phyloP scores from a whole-genome alignment of 345 rosid genomes.

The Luvunga scandens region DNA sequence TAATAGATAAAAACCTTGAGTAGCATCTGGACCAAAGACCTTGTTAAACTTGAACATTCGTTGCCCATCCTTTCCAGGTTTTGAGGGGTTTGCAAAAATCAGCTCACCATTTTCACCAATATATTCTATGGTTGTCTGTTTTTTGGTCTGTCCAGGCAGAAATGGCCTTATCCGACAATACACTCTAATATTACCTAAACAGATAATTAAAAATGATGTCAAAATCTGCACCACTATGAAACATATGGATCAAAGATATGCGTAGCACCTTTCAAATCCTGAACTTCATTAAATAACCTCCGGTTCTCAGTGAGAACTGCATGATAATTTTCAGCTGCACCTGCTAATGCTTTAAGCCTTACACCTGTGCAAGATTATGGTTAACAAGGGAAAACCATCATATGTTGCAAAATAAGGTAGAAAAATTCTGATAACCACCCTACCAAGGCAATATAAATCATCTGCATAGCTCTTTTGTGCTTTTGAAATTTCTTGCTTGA shows the following conservation, averaged over 20 bases:
- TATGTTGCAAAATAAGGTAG: neutral
- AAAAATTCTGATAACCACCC: slow-evolving; percentile 1
- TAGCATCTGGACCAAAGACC: slow-evolving; percentile 62
- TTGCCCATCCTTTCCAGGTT: slow-evolving; percentile 71
- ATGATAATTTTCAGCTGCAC: slow-evolving; percentile 69
- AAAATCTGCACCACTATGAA: neutral
- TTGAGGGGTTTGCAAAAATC: slow-evolving; percentile 63
- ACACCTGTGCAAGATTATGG: slow-evolving; percentile 39
- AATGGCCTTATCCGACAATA: slow-evolving; percentile 84
- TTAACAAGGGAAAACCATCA: slow-evolving; percentile 1
- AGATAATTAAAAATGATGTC: neutral
- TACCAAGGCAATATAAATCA: slow-evolving; percentile 63
- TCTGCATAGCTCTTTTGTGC: slow-evolving; percentile 45
- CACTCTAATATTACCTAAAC: slow-evolving; percentile 89
- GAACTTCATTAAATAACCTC: slow-evolving; percentile 81
- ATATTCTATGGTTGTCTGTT: slow-evolving; percentile 50
- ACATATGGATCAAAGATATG: neutral
- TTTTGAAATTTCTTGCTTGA: slow-evolving; percentile 59
- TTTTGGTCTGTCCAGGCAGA: slow-evolving; percentile 56
- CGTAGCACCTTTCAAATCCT: slow-evolving; percentile 77
- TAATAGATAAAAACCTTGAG: slow-evolving; percentile 63
- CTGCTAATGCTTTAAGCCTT: slow-evolving; percentile 48
- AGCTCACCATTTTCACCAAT: slow-evolving; percentile 82
- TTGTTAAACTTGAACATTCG: slow-evolving; percentile 71
- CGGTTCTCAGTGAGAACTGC: slow-evolving; percentile 76